Percentiles rank a stretch among this genome's conserved stretches.
Evolutionary conservation across 192 early-diverging fungal species (phyloP).

Genomic region (Coemansia sp.): DNA sequence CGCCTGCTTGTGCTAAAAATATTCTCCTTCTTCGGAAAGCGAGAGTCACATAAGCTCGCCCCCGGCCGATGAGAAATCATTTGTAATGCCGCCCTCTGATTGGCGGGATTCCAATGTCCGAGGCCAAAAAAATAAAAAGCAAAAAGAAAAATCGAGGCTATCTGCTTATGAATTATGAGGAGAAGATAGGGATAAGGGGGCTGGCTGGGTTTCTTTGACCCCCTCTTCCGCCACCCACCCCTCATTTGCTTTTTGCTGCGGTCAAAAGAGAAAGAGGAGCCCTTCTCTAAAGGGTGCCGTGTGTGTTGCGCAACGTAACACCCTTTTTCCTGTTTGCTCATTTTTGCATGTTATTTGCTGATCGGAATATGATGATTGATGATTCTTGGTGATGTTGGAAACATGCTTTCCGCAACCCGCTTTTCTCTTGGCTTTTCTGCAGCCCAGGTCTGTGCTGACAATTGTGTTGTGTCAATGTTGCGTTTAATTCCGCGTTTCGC

Average conservation of each 20-base stretch:
- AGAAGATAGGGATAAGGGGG: background rate
- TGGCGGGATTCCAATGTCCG: conserved; percentile 9
- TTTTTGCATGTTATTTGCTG: background rate
- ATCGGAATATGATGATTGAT: background rate
- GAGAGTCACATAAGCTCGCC: background rate
- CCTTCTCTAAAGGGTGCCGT: too few species aligned
- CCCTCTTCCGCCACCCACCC: background rate
- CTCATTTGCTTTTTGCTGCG: background rate
- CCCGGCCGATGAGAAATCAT: conserved; percentile 1
- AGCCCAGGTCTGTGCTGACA: background rate
- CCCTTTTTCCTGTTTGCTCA: background rate
- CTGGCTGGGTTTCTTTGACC: background rate
- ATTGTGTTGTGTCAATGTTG: too few species aligned
- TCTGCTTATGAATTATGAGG: too few species aligned
- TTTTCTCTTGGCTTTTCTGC: background rate
- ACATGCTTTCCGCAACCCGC: too few species aligned
- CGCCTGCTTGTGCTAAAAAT: too few species aligned
- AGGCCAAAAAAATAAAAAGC: background rate
- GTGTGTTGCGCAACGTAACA: conserved; percentile 4
- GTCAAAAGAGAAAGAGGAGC: too few species aligned
- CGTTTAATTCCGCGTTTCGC: too few species aligned
- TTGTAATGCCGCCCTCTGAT: conserved; percentile 3
- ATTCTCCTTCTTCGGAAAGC: conserved; percentile 2
- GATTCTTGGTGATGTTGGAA: background rate
- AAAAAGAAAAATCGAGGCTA: too few species aligned